Base-by-base conservation (phyloP, 768 basidiomycete genomes). In the Scleroderma citrinum region DNA sequence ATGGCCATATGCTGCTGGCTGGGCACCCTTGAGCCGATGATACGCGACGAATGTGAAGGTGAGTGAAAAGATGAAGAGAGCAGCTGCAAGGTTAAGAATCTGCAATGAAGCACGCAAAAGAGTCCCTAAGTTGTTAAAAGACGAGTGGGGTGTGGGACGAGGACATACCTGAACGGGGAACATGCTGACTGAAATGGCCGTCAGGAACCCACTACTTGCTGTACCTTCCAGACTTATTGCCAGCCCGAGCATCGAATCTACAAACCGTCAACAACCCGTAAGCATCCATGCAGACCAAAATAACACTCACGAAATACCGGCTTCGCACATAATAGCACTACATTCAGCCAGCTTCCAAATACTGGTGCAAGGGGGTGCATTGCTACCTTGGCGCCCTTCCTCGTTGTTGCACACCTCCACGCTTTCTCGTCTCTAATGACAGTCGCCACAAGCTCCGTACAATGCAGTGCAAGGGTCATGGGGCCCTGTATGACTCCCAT, bases 241-340 rank as follows among this genome's bases (percentile, higher is more conserved):
- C 29, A 66, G 59, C 7, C 64, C 65, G 32, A 67, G 59, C 64
- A 67, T 65, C 66, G 61, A 63, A 41, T 65, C 64, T 65, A 38
- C 7, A 19, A n/a, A 35, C 34, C 13, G 34, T 14, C 13, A 32
- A 12, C n/a, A 35, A 4, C 20, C 10, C 29, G 49, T 37, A 48
- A n/a, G 48, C 12, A 35, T 35, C 34, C 13, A 35, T 13, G 12
- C 26, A 10, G 40, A 29, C 21, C 16, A 7, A 1, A 4, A 26
- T 20, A 19, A n/a, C 7, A 54, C 65, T 54, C 36, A 67, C 63
- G 64, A 11, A 65, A 24, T 11, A 67, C 14, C 12, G 61, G 63
- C 24, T 65, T 67, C 14, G 52, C 47, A 8, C 47, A 2, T 3
- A 65, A 50, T 40, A 65, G 35, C 0, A 43, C 29, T 5, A 58